Evolutionary conservation across 257 asterid genomes (phyloP).

Genomic region (Fraxinus pennsylvanica): DNA sequence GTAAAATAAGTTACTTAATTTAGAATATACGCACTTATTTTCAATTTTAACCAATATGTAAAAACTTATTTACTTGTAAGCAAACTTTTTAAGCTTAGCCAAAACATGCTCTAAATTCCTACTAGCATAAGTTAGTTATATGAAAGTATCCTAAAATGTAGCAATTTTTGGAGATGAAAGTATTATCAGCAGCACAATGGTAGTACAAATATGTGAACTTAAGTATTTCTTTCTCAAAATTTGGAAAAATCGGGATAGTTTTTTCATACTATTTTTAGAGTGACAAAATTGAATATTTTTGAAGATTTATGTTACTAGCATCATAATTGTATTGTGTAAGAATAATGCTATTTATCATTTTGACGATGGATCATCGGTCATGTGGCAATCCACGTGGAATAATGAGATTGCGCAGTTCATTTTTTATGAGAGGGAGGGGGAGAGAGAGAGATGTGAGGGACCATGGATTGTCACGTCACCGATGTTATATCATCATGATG

Average conservation of each 20-base stretch:
- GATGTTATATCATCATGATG: too few species aligned
- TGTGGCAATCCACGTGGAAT: too few species aligned
- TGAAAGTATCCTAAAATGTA: neutral
- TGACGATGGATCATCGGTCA: too few species aligned
- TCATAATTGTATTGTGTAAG: neutral
- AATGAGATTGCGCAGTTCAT: too few species aligned
- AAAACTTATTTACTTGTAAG: neutral
- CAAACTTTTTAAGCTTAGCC: neutral
- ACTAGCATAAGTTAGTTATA: neutral
- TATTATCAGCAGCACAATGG: neutral
- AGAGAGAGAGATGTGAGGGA: too few species aligned
- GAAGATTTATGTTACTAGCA: conserved; percentile 16
- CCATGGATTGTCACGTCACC: too few species aligned
- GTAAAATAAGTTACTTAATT: neutral
- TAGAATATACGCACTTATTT: neutral
- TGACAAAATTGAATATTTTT: conserved; percentile 8
- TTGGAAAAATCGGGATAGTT: neutral
- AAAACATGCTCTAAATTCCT: neutral
- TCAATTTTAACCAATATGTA: neutral
- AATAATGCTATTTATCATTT: too few species aligned
- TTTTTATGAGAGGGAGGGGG: too few species aligned
- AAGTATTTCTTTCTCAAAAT: neutral
- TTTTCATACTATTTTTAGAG: neutral
- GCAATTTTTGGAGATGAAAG: neutral
- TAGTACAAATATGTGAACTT: neutral